Conservation (phyloP, 148 eudicot genomes). For the Heliosperma pusillum region DNA sequence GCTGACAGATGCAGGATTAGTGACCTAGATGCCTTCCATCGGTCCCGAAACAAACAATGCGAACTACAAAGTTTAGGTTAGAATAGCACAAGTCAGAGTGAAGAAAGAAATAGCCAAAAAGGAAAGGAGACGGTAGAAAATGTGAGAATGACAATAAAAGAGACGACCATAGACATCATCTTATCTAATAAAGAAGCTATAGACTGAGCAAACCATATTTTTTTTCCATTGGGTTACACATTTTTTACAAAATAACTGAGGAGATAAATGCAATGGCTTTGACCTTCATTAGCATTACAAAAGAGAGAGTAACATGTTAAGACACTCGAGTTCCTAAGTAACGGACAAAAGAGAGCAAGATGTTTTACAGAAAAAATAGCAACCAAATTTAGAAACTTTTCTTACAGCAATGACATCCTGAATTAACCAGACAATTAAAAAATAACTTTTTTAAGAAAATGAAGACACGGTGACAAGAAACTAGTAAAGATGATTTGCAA, state of each 20-base stretch:
- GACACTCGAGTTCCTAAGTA: not conserved
- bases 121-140: not conserved
- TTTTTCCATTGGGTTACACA: not conserved
- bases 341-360: not conserved
- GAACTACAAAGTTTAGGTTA: not conserved
- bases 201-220: not conserved
- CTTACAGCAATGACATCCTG: not conserved
- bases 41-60: not conserved
- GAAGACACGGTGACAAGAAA: not conserved
- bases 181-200: not conserved
- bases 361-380: not conserved
- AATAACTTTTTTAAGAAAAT: not conserved
- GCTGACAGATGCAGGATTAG: not conserved
- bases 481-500: not conserved
- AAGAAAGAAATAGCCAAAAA: not conserved
- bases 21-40: not conserved
- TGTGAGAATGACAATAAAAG: not conserved
- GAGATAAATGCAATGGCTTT: not conserved
- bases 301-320: not conserved
- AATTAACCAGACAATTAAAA: too few relatives aligned
- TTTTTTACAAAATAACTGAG: not conserved
- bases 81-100: too few relatives aligned
- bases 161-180: not conserved
- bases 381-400: not conserved
- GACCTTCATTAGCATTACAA: not conserved